Evolutionary conservation across 768 basidiomycete genomes (phyloP), one percentile per base, ranked within the genome.

Genomic region (Mycena latifolia): DNA sequence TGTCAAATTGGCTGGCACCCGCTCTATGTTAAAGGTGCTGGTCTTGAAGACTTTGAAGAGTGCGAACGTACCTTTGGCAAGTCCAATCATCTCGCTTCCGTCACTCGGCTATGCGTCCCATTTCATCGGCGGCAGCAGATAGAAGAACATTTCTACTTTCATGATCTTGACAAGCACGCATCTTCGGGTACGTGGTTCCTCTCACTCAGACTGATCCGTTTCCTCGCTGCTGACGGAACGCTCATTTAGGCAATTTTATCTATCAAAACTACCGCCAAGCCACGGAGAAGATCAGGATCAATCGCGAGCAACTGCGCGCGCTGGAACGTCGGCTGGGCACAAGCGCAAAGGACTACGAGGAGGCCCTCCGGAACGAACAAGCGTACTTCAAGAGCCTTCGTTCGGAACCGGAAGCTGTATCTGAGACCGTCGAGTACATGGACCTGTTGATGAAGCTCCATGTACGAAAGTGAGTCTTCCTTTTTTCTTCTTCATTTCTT

Each of bases 21-120:
- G 3, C 61, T 65, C 6, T 75, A 75, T 33, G 60, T 69, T 18
- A 66, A 75, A n/a, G 76, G 78, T 8, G 64, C 73, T 35, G 77
- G 77, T 0, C 55, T 75, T 1, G 74, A 77, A 50, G 76, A 79
- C 46, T 69, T 76, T 22, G 74, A 79, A 48, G 72, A 61, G 10
- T 77, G 75, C 56, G 72, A 77, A 52, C 63, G 69, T 0, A 70
- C 66, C 8, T 77, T 77, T 55, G 69, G 66, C 14, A 69, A 65
- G 50, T 78, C 76, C 11, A 77, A 78, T 47, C 65, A 67, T 15
- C 69, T 77, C 0, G 76, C 76, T 4, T 18, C 70, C 2, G 63
- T 60, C 27, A 66, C 69, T 27, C 70, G 70, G 3, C 47, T 69
- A 8, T 50, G 66, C 4, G 69, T 67, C 1, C 61, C 66, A 3